These are phyloP conservation scores for Coprinellus aureogranulatus DNA, from an alignment of 768 basidiomycete genomes.

Conservation along the genomic window DNA sequence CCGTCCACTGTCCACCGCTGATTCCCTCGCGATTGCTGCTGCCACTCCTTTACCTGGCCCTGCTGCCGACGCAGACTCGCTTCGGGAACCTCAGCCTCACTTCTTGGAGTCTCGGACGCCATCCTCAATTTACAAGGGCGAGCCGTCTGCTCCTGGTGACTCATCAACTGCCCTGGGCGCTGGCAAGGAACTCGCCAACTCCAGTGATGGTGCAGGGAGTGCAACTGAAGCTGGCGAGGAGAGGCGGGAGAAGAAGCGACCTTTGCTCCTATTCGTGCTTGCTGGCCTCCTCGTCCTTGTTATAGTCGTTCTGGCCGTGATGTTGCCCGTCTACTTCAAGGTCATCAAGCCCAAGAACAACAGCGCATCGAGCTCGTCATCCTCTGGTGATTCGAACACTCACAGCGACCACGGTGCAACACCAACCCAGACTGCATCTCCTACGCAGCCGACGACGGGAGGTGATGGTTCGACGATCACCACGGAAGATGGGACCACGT, in stretches of 20 bases:
- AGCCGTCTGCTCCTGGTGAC: conserved; percentile 15
- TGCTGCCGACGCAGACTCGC: conserved; percentile 12
- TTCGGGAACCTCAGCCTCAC: conserved; percentile 17
- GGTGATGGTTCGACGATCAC: conserved; percentile 68
- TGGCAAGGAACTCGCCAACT: conserved; percentile 1
- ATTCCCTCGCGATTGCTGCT: conserved; percentile 13
- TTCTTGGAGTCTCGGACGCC: conserved; percentile 15
- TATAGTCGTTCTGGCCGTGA: conserved; percentile 43
- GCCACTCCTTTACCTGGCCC: conserved; percentile 23
- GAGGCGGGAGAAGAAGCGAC: conserved; percentile 7
- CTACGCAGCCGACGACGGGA: conserved; percentile 43
- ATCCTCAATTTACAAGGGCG: conserved; percentile 19
- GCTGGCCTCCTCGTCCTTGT: conserved; percentile 33
- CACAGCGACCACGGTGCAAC: not conserved
- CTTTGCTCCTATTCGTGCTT: conserved; percentile 15
- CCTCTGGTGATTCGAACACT: not conserved
- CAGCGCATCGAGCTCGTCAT: conserved; percentile 6
- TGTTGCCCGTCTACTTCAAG: conserved; percentile 58
- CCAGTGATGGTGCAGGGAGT: conserved; percentile 12
- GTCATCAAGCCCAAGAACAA: conserved; percentile 43
- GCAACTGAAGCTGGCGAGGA: not conserved
- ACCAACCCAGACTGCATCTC: conserved; percentile 8
- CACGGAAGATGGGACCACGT: conserved; percentile 64
- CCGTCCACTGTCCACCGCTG: conserved; percentile 16
- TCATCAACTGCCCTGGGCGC: conserved; percentile 15